A percentile compares a stretch with the other conserved stretches of the same genome.
Conservation (phyloP, 225 moss, liverwort and hornwort species). For the Takakia lepidozioides region DNA sequence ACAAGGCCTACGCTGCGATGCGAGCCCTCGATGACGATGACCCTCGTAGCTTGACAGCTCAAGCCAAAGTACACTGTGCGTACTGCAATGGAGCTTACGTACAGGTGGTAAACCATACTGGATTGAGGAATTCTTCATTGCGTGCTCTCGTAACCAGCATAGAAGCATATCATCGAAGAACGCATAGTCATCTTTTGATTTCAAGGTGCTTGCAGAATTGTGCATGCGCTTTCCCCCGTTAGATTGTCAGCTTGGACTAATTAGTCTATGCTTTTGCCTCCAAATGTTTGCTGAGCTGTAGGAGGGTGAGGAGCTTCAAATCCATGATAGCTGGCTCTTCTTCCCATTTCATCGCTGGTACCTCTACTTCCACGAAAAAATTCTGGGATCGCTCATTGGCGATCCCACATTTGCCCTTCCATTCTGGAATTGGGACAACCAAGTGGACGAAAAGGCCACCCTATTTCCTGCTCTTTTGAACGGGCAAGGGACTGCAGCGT, state of each 20-base stretch:
- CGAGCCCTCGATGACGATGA: slow-evolving; percentile 25
- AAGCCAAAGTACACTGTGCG: slow-evolving; percentile 34
- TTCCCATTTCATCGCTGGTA: slow-evolving; percentile 7
- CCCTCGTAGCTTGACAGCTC: slow-evolving; percentile 23
- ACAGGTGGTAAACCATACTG: too few species aligned
- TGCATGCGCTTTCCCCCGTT: too few species aligned
- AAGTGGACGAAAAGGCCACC: too few species aligned
- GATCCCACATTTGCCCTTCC: slow-evolving; percentile 7
- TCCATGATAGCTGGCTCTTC: slow-evolving; percentile 1
- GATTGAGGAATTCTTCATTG: too few species aligned
- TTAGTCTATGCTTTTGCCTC: too few species aligned
- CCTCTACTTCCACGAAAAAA: slow-evolving; percentile 6
- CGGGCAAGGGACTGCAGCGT: background rate
- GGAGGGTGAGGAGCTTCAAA: too few species aligned
- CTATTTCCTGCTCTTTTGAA: background rate
- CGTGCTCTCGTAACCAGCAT: too few species aligned
- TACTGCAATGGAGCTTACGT: slow-evolving; percentile 46
- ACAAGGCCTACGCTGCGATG: slow-evolving; percentile 32
- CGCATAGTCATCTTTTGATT: too few species aligned
- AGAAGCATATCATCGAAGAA: too few species aligned
- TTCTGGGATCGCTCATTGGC: background rate
- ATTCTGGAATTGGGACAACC: slow-evolving; percentile 11
- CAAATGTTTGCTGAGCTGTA: too few species aligned
- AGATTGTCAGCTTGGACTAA: too few species aligned
- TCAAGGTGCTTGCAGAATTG: too few species aligned